Conservation (phyloP, 257 asterid species). For the Solanum appendiculatum region DNA sequence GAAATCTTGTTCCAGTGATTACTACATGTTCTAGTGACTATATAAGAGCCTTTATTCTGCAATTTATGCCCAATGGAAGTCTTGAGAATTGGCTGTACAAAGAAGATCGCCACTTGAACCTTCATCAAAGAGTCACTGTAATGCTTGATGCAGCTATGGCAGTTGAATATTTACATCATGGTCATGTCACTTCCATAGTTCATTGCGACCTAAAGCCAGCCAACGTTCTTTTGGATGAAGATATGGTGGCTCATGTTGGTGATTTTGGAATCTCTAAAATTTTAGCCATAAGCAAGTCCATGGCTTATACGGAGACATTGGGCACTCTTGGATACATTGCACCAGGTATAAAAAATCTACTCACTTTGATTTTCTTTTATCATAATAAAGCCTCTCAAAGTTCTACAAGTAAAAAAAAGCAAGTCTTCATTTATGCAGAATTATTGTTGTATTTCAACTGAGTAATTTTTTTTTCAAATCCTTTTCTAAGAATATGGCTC, state of each 20-base stretch:
- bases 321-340: slow-evolving; percentile 32
- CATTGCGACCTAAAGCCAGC: slow-evolving; percentile 31
- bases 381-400: neutral
- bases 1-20: slow-evolving; percentile 20
- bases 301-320: slow-evolving; percentile 12
- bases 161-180: slow-evolving; percentile 27
- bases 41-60: slow-evolving; percentile 14
- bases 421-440: neutral
- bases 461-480: neutral
- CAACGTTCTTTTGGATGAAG: slow-evolving; percentile 23
- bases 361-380: neutral
- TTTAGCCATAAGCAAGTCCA: neutral
- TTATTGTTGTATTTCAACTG: neutral
- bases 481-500: slow-evolving; percentile 12
- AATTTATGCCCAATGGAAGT: slow-evolving; percentile 19
- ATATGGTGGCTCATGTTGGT: slow-evolving; percentile 2
- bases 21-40: slow-evolving; percentile 9
- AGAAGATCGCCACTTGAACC: neutral
- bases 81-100: slow-evolving; percentile 16
- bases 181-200: slow-evolving; percentile 8
- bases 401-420: neutral
- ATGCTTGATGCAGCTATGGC: slow-evolving; percentile 21
- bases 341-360: slow-evolving; percentile 11
- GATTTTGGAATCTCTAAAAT: slow-evolving; percentile 30
- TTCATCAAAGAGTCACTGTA: slow-evolving; percentile 6